phyloP scores from a whole-genome alignment of 2,329 filamentous ascomycete species.

The Pochonia chlamydosporia region DNA sequence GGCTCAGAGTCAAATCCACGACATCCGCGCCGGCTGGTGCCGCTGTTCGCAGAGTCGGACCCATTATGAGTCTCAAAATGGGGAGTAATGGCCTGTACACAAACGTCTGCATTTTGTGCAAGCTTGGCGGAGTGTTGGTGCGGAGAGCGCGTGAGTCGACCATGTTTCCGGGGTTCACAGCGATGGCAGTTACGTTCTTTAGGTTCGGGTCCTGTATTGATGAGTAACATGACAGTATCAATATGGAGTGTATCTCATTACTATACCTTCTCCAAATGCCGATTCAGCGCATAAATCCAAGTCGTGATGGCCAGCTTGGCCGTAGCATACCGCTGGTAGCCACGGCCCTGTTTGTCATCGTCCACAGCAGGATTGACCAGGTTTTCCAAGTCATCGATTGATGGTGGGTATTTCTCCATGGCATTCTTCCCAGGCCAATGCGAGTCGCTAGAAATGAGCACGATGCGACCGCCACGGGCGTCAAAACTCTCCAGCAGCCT shows the following conservation, averaged over 20 bases:
- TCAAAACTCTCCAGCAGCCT: constrained; percentile 3
- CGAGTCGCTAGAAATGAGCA: constrained; percentile 4
- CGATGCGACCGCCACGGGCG: constrained; percentile 2
- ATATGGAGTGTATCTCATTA: not conserved
- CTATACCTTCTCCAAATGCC: not conserved
- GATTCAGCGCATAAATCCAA: constrained; percentile 7
- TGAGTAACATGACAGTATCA: not conserved
- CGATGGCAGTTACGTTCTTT: constrained; percentile 3
- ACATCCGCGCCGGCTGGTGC: constrained; percentile 2
- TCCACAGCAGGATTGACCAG: not conserved
- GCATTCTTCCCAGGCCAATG: constrained; percentile 3
- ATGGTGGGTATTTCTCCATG: constrained; percentile 1
- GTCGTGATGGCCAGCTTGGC: constrained; percentile 4
- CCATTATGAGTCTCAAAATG: not conserved
- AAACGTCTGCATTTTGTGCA: not conserved
- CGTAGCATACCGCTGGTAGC: constrained; percentile 3
- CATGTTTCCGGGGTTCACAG: constrained; percentile 7
- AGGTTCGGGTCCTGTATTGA: too few relatives aligned
- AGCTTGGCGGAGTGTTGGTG: constrained; percentile 3
- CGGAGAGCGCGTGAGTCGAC: constrained; percentile 6
- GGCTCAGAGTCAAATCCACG: constrained; percentile 4
- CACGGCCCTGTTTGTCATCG: constrained; percentile 1
- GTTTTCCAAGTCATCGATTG: not conserved
- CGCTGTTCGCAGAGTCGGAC: constrained; percentile 4
- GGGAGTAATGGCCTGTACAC: not conserved